phyloP scores from a whole-genome alignment of 1,284 basidiomycete genomes.

The Neonothopanus nambi region DNA sequence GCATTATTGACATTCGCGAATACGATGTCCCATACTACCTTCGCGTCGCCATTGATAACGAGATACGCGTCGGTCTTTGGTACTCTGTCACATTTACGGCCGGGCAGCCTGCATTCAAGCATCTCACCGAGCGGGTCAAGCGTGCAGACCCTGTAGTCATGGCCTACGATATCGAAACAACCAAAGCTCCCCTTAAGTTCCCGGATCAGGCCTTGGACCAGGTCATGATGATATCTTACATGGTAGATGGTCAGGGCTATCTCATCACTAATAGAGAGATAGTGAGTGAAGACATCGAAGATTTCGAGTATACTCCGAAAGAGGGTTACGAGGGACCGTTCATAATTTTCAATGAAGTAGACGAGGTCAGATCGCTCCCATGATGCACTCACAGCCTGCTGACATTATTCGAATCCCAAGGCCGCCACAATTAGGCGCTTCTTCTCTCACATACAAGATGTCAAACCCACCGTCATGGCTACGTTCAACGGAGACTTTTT shows the following conservation, averaged over 20 bases:
- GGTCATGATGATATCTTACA: constrained; percentile 99
- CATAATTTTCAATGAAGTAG: constrained; percentile 91
- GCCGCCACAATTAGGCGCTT: constrained; percentile 82
- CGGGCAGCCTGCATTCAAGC: constrained; percentile 78
- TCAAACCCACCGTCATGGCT: constrained; percentile 95
- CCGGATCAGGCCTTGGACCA: constrained; percentile 96
- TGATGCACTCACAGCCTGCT: neutral
- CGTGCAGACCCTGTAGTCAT: constrained; percentile 99
- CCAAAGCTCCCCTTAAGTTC: constrained; percentile 98
- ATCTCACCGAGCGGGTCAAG: constrained; percentile 86
- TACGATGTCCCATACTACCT: constrained; percentile 98
- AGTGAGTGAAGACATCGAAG: constrained; percentile 95
- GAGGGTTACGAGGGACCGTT: constrained; percentile 98
- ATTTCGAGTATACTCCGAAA: constrained; percentile 99
- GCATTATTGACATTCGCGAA: constrained; percentile 93
- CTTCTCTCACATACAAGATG: constrained; percentile 92
- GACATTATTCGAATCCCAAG: constrained; percentile 35
- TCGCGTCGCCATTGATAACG: constrained; percentile 98
- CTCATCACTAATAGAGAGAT: constrained; percentile 98
- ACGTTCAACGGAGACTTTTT: constrained; percentile 99
- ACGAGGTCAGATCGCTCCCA: constrained; percentile 65
- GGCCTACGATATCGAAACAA: constrained; percentile 99
- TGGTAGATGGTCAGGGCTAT: constrained; percentile 96
- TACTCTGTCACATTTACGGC: constrained; percentile 86
- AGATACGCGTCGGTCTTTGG: constrained; percentile 97